Percentiles rank a stretch among this genome's conserved stretches.
These are phyloP conservation scores for Beauveria sp. DNA, from an alignment of 2,329 filamentous ascomycete genomes.

Conservation along the genomic window DNA sequence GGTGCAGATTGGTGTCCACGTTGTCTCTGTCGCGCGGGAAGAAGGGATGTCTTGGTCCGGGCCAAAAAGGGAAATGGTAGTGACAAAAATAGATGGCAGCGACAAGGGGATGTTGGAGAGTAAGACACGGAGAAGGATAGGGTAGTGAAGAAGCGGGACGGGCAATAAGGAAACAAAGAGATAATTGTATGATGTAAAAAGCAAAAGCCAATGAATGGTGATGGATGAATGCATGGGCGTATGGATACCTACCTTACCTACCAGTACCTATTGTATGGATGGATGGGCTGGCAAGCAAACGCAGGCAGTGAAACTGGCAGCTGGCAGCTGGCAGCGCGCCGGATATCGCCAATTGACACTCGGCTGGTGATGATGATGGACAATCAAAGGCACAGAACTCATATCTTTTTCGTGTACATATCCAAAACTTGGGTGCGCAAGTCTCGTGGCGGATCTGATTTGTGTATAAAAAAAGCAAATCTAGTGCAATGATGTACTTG, in stretches of 20 bases:
- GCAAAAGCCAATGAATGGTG: background rate
- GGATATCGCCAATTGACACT: background rate
- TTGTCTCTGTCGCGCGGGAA: background rate
- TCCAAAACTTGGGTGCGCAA: too few species aligned
- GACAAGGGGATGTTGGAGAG: conserved; percentile 3
- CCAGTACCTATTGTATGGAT: too few species aligned
- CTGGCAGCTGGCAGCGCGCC: background rate
- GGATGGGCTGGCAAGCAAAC: background rate
- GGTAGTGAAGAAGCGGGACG: background rate
- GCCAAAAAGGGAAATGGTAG: background rate
- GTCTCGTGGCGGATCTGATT: too few species aligned
- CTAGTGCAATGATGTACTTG: background rate
- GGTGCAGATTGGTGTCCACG: background rate
- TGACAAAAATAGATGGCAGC: conserved; percentile 6
- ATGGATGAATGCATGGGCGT: background rate
- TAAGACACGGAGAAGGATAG: conserved; percentile 1
- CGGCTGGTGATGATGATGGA: background rate
- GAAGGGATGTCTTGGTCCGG: background rate
- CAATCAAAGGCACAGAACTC: too few species aligned
- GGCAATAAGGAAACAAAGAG: background rate
- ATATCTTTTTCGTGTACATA: too few species aligned
- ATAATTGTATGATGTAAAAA: background rate
- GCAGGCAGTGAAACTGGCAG: background rate
- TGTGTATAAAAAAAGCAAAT: too few species aligned
- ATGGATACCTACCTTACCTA: background rate